Base-by-base conservation (phyloP, 1,284 basidiomycete genomes). In the Coniferiporia weirii region DNA sequence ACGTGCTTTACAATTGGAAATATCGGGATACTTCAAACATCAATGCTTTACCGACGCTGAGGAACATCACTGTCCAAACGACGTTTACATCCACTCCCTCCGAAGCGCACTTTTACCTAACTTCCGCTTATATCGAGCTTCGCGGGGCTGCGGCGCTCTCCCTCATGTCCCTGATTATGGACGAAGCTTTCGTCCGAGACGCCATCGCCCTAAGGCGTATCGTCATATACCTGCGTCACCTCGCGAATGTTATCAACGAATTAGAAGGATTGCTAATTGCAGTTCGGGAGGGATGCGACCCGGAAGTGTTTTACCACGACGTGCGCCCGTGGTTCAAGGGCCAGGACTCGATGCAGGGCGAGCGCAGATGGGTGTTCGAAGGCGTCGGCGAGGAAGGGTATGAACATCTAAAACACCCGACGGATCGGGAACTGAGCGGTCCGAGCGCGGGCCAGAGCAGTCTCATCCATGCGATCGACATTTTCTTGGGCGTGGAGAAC, bases 241-340 rank as follows among this genome's bases (percentile, higher is more conserved):
- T 98, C 27, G 81, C 85, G 0, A 69, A 64, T 4, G 82, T 91
- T 63, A 87, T 97, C 61, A 79, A 83, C 54, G 80, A 84, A 6
- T 76, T 96, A 43, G 77, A 78, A 6, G 66, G 65, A 3, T 69
- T 91, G 59, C 78, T 95, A 15, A 73, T 85, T 17, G 75, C 78
- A 50, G 82, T 97, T 40, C 81, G 85, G 60, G 78, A 84, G 6
- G 86, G 83, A 5, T 93, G 93, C 70, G 83, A 89, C 63, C 93
- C 94, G 0, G 77, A 81, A 7, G 76, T 85, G 35, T 98, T 97
- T 67, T 98, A 94, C 72, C 82, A 89, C 71, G 75, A 83, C 40
- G 86, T 98, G 62, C 80, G 95, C 12, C 95, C 95, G 0, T 98
- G 95, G 95, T 93, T 98, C 75, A 80, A 85, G 22, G 95, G 95